Conservation (phyloP, 345 rosid species). For the Camelina laxa region DNA sequence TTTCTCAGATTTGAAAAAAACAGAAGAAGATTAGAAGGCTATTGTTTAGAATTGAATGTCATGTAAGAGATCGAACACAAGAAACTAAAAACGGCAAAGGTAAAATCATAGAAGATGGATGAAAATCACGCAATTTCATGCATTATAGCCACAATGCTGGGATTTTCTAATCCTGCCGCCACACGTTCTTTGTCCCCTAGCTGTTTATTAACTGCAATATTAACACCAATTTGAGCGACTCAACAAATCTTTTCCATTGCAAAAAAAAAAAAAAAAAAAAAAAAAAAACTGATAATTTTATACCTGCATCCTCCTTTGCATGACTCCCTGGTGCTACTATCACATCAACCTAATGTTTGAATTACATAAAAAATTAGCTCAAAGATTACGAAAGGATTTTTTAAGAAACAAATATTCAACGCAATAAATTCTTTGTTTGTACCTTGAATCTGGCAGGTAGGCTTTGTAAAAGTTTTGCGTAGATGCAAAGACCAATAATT, state of each 20-base stretch:
- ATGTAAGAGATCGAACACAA: background rate
- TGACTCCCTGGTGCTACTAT: conserved; percentile 92
- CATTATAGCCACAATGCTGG: conserved; percentile 58
- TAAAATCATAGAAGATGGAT: background rate
- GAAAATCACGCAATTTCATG: background rate
- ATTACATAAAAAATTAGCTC: background rate
- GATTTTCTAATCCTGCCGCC: conserved; percentile 85
- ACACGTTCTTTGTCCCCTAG: conserved; percentile 82
- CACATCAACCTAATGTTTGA: conserved; percentile 45
- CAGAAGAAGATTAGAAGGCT: background rate
- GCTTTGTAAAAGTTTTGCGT: conserved; percentile 78
- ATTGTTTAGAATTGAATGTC: background rate
- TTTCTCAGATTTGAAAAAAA: background rate
- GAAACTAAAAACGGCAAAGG: background rate
- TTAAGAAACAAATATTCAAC: background rate
- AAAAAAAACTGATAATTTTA: background rate
- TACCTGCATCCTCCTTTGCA: conserved; percentile 78
- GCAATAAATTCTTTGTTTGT: background rate
- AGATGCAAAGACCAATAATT: conserved; percentile 80
- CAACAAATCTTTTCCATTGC: background rate
- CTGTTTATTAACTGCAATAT: conserved; percentile 70
- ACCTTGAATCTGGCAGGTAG: conserved; percentile 91
- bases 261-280: background rate
- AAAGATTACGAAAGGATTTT: background rate
- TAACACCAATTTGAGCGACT: background rate